Evolutionary conservation across 441 rosid genomes (phyloP).

Genomic region (Pelargonium australe): DNA sequence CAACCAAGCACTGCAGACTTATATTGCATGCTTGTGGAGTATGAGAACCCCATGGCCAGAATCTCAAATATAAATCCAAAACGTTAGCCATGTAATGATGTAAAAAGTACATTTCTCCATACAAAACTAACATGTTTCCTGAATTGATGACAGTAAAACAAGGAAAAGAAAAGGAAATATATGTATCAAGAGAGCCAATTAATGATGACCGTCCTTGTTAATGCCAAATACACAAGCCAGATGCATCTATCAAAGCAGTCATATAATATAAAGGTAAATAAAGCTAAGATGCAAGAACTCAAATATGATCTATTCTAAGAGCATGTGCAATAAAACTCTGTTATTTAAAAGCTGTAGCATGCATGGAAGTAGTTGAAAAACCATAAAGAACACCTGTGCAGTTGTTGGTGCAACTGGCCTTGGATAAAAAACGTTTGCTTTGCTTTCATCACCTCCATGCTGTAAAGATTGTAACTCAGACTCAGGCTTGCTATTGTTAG

Average conservation of each 20-base stretch:
- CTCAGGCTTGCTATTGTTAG: slow-evolving; percentile 85
- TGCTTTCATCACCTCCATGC: slow-evolving; percentile 80
- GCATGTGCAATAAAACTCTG: neutral
- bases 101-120: neutral
- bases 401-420: slow-evolving; percentile 98
- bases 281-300: neutral
- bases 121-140: neutral
- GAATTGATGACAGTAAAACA: neutral
- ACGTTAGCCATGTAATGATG: neutral
- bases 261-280: too few relatives aligned
- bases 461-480: slow-evolving; percentile 63
- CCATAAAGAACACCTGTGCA: slow-evolving; percentile 63
- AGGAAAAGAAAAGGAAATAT: too few relatives aligned
- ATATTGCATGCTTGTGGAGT: neutral
- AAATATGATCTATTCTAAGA: slow-evolving; percentile 1
- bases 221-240: neutral
- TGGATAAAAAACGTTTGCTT: slow-evolving; percentile 77
- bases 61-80: neutral
- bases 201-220: neutral
- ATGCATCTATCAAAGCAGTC: too few relatives aligned
- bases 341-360: neutral
- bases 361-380: slow-evolving; percentile 15
- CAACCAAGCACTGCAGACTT: neutral
- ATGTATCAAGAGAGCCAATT: neutral
- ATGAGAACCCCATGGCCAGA: neutral